phyloP scores from a whole-genome alignment of 805 yeast species.

The Candida broadrunensis region DNA sequence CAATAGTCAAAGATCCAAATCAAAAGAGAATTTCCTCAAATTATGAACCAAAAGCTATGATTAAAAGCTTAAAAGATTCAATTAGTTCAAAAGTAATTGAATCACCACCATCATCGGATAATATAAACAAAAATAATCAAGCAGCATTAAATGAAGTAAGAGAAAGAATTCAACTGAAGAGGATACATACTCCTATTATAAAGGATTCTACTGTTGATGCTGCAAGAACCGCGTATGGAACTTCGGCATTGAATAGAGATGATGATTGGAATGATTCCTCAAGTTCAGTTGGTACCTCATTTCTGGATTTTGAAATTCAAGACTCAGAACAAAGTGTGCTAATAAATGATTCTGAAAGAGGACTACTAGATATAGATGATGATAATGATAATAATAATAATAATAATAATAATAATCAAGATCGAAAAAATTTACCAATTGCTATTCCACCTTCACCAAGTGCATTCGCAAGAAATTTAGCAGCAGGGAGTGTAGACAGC shows the following conservation, averaged over 20 bases:
- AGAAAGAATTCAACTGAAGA: conserved; percentile 34
- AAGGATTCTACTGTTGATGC: not conserved
- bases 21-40: conserved; percentile 12
- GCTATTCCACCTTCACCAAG: conserved; percentile 26
- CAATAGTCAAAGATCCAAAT: conserved; percentile 6
- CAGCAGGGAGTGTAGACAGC: conserved; percentile 19
- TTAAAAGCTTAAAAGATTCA: conserved; percentile 24
- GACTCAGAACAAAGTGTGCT: not conserved
- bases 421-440: conserved; percentile 15
- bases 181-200: conserved; percentile 15
- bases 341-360: too few relatives aligned
- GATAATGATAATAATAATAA: not conserved
- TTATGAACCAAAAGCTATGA: conserved; percentile 29
- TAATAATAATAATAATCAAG: not conserved
- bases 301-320: not conserved
- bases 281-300: not conserved
- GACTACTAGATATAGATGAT: not conserved
- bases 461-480: conserved; percentile 24
- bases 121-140: conserved; percentile 14
- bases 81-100: conserved; percentile 17
- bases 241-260: conserved; percentile 1
- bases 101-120: conserved; percentile 12
- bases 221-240: not conserved
- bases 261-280: conserved; percentile 2
- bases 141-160: conserved; percentile 28